A percentile compares a stretch with the other conserved stretches of the same genome.
phyloP scores from a whole-genome alignment of 768 basidiomycete species.

The Amanita brunnescens region DNA sequence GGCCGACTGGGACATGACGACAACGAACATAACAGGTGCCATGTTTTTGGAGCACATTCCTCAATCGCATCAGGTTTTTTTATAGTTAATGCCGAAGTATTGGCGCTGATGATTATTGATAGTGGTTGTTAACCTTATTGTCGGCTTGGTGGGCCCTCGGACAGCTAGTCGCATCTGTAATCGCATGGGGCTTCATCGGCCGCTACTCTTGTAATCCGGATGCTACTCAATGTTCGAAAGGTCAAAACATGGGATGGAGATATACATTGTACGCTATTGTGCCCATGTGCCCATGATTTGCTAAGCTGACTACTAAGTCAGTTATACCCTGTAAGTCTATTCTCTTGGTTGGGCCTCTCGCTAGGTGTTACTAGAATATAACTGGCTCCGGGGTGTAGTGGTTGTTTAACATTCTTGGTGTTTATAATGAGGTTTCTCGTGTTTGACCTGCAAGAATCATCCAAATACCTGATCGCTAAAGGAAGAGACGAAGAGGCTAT shows the following conservation, averaged over 20 bases:
- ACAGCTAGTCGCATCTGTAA: conserved; percentile 38
- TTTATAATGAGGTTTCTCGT: conserved; percentile 48
- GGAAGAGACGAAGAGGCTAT: conserved; percentile 51
- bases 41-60: conserved; percentile 39
- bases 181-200: conserved; percentile 49
- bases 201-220: conserved; percentile 41
- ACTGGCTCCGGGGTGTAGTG: no score
- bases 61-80: conserved; percentile 27
- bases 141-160: conserved; percentile 48
- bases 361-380: no score
- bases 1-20: no score
- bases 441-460: conserved; percentile 52
- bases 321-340: conserved; percentile 35
- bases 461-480: conserved; percentile 51
- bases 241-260: conserved; percentile 54
- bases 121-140: conserved; percentile 48
- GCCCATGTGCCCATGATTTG: not conserved
- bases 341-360: not conserved
- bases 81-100: conserved; percentile 5
- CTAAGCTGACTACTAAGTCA: conserved; percentile 9
- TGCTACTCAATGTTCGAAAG: conserved; percentile 34
- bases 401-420: conserved; percentile 39
- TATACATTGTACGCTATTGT: conserved; percentile 40
- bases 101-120: conserved; percentile 7
- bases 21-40: conserved; percentile 21